Evolutionary conservation across 192 early-diverging fungal genomes (phyloP), one percentile per base, ranked within the genome.

Genomic region (Coemansia furcata): DNA sequence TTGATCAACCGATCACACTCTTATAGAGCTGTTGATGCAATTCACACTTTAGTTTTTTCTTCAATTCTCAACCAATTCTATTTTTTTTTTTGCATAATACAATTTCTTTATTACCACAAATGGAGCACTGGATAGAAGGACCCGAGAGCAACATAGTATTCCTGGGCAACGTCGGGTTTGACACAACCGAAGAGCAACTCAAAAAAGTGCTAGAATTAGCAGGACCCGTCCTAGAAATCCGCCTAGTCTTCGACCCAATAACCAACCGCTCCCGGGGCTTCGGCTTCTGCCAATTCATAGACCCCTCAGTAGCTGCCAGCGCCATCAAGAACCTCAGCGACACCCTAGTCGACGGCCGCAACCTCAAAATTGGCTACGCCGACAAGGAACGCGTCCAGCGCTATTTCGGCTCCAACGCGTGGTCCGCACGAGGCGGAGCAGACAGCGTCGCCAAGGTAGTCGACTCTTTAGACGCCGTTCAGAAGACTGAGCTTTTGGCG

Each of bases 241-340:
- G 89, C 84, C 86, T 99, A 7, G 88, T 99, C 3, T 99, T 99
- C 76, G 97, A 99, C 67, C 85, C 8, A 86, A 88, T 50, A 86
- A 91, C 71, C 89, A 94, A 75, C 89, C 68, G 78, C 55, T 73
- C 97, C 19, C 92, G 93, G 63, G 97, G 97, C 14, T 99, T 90
- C 84, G 97, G 97, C 17, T 97, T 96, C 81, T 95, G 94, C 65
- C 92, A 95, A 69, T 98, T 88, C 46, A 85, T 90, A 62, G 96
- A 98, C 72, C 78, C 87, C 26, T 89, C 94, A 64, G 97, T 94
- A n/a, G 96, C 96, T 9, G 90, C 92, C 23, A 95, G 93, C 68
- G 96, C 96, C 32, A 95, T 97, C 21, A 86, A 94, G 61, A 97
- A 97, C 66, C 85, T 99, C 58, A 93, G 94, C 72, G 90, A 91